Evolutionary conservation across 2,329 filamentous ascomycete species (phyloP).

Genomic region (Onygena corvina): DNA sequence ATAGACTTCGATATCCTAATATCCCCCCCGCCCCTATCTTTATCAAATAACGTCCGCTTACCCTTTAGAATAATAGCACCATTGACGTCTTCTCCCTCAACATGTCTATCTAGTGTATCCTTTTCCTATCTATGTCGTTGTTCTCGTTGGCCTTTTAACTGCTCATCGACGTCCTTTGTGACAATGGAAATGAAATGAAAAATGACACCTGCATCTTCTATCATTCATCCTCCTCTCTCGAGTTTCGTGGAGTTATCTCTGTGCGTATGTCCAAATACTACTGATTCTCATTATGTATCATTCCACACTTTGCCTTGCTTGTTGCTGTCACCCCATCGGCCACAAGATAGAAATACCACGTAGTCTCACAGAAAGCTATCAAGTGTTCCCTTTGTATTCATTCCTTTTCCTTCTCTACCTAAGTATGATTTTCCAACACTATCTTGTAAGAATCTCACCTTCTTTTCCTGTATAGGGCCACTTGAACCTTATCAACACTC

Average conservation of each 20-base stretch:
- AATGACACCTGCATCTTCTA: neutral
- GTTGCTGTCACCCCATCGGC: no score
- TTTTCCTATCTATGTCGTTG: neutral
- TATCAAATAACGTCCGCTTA: neutral
- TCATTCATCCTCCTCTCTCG: neutral
- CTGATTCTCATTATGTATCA: no score
- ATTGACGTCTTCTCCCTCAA: neutral
- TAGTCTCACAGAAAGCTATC: no score
- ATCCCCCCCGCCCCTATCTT: neutral
- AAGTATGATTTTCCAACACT: no score
- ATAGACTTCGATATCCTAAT: neutral
- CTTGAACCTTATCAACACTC: no score
- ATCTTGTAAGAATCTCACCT: no score
- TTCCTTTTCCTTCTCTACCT: no score
- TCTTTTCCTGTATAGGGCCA: no score
- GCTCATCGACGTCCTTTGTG: neutral
- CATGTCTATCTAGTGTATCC: neutral
- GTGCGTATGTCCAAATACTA: no score
- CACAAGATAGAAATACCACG: no score
- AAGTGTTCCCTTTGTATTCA: no score
- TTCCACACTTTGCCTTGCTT: no score
- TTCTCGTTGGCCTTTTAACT: neutral
- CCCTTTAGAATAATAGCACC: conserved; percentile 1
- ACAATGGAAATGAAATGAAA: conserved; percentile 2
- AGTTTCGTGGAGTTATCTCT: neutral